Evolutionary conservation across 2,329 filamentous ascomycete species (phyloP).

Genomic region (Ceratocystis papillata): DNA sequence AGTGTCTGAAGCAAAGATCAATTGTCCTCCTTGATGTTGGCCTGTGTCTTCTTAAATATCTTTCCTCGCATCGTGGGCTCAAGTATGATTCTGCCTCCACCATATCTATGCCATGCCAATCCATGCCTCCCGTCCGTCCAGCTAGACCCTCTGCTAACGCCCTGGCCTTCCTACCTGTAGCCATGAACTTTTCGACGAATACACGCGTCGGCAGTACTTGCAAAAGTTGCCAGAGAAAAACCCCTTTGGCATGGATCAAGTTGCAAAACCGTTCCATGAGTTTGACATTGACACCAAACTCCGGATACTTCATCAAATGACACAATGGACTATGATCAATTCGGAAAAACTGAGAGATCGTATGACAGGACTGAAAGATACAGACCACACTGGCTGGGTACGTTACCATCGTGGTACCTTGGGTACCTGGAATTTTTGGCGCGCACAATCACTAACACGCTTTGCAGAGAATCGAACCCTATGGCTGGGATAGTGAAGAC

Average conservation of each 20-base stretch:
- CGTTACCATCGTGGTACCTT: conserved; percentile 30
- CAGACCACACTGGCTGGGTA: conserved; percentile 76
- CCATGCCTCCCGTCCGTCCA: neutral
- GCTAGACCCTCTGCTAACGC: conserved; percentile 22
- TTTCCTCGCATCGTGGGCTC: conserved; percentile 85
- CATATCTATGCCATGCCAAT: conserved; percentile 2
- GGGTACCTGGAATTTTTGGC: neutral
- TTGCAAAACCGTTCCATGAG: conserved; percentile 61
- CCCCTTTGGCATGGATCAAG: conserved; percentile 71
- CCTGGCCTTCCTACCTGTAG: conserved; percentile 37
- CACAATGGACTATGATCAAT: conserved; percentile 78
- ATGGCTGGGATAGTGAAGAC: conserved; percentile 81
- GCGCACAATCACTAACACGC: neutral
- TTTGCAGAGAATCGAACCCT: conserved; percentile 59
- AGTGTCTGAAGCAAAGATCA: conserved; percentile 73
- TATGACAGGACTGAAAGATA: conserved; percentile 72
- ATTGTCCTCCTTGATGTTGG: conserved; percentile 69
- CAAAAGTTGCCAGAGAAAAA: conserved; percentile 70
- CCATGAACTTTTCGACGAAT: conserved; percentile 81
- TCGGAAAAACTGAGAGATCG: conserved; percentile 76
- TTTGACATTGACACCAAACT: conserved; percentile 78
- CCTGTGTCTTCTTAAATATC: conserved; percentile 76
- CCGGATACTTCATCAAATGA: conserved; percentile 73
- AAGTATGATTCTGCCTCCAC: conserved; percentile 50
- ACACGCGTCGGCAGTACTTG: conserved; percentile 77